Percentiles rank a stretch among this genome's conserved stretches.
Conservation (phyloP, 805 yeast genomes). For the Pichia rugopelliculosa region DNA sequence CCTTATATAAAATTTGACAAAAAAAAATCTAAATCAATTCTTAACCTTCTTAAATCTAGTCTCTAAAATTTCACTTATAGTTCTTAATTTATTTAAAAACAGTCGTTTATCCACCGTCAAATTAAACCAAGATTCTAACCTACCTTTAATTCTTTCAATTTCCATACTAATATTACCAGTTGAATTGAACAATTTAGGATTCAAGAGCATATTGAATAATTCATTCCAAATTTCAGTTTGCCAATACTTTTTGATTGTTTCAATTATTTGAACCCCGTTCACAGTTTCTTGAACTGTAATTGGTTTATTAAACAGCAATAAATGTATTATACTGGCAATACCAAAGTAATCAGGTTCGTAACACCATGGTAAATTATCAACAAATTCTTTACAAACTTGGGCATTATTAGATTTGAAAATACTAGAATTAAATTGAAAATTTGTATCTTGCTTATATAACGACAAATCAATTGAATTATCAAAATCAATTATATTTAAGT, state of each 20-base stretch:
- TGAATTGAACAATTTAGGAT: constrained; percentile 35
- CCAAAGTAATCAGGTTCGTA: constrained; percentile 83
- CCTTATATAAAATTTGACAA: not conserved
- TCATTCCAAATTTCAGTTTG: constrained; percentile 62
- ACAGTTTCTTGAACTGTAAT: constrained; percentile 33
- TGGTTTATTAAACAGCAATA: constrained; percentile 61
- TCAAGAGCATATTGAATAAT: constrained; percentile 55
- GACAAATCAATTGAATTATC: constrained; percentile 72
- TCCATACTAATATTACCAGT: not conserved
- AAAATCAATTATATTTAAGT: constrained; percentile 55
- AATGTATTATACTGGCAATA: constrained; percentile 64
- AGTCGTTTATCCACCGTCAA: constrained; percentile 10
- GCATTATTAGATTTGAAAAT: constrained; percentile 56
- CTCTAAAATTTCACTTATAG: constrained; percentile 7
- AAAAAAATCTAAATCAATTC: not conserved
- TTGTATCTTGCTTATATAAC: constrained; percentile 41
- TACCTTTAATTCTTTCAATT: constrained; percentile 4
- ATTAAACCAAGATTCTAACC: constrained; percentile 16
- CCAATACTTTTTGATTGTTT: constrained; percentile 67
- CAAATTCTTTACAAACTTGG: constrained; percentile 64
- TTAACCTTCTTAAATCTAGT: constrained; percentile 4
- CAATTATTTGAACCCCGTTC: constrained; percentile 30
- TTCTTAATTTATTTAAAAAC: constrained; percentile 7
- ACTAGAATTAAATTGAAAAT: constrained; percentile 41
- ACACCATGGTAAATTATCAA: constrained; percentile 55